A percentile compares a stretch with the other conserved stretches of the same genome.
Conservation (phyloP, 441 rosid genomes). For the Brassica balearica region DNA sequence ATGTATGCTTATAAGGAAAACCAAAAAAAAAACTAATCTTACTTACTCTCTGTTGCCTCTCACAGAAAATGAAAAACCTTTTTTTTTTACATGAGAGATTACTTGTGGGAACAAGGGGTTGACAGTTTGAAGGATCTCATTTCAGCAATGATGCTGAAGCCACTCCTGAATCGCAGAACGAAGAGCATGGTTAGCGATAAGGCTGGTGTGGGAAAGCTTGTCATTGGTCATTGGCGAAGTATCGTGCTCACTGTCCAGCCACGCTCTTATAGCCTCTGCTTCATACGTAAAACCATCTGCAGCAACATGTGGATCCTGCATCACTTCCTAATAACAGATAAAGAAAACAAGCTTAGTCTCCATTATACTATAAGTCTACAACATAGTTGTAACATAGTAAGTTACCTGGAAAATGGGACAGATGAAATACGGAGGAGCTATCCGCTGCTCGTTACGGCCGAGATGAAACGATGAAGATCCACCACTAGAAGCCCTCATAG, state of each 20-base stretch:
- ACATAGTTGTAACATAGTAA: too few species aligned
- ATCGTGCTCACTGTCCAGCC: conserved; percentile 90
- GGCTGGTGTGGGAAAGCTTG: conserved; percentile 65
- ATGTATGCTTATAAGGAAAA: conserved; percentile 28
- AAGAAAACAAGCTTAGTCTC: conserved; percentile 11
- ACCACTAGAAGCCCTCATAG: conserved; percentile 94
- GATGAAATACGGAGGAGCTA: conserved; percentile 81
- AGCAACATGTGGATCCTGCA: conserved; percentile 93
- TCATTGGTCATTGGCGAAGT: conserved; percentile 84
- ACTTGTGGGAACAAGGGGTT: conserved; percentile 15
- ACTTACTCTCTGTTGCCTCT: conserved; percentile 27
- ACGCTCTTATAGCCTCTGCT: conserved; percentile 91
- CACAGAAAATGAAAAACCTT: neutral
- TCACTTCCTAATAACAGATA: conserved; percentile 66
- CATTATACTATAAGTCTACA: too few species aligned
- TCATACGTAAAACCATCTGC: conserved; percentile 94
- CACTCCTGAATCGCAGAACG: conserved; percentile 93
- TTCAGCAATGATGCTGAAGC: conserved; percentile 52
- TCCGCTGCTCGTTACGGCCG: conserved; percentile 68
- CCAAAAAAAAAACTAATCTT: conserved; percentile 5
- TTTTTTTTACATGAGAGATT: conserved; percentile 18
- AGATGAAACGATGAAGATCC: conserved; percentile 58
- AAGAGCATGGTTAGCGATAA: conserved; percentile 83
- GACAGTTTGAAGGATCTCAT: neutral
- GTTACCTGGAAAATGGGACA: conserved; percentile 92